A percentile compares a stretch with the other conserved stretches of the same genome.
These are phyloP conservation scores for Lasiosphaeris hirsuta DNA, from an alignment of 495 filamentous ascomycete genomes.

Conservation along the genomic window DNA sequence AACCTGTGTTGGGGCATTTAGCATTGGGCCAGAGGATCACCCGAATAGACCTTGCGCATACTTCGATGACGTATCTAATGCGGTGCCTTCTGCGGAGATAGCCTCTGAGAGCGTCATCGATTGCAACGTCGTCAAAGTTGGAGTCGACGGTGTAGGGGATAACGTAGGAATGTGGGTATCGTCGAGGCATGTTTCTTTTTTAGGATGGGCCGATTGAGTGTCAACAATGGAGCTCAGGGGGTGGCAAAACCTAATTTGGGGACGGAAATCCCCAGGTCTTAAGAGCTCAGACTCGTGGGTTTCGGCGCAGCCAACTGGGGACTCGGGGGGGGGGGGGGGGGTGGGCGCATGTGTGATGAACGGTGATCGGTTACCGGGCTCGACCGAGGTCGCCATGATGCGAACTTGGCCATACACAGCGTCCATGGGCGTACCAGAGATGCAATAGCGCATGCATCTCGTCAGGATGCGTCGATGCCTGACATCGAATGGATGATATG, in stretches of 20 bases:
- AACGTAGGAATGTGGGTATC: neutral
- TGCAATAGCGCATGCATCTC: neutral
- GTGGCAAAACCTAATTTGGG: neutral
- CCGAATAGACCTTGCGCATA: no score
- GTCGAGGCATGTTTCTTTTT: neutral
- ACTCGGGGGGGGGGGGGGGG: no score
- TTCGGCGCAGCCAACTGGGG: neutral
- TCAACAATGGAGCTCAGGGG: neutral
- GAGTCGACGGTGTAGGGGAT: conserved; percentile 2
- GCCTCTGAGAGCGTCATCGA: neutral
- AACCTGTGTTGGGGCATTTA: neutral
- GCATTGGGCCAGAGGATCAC: neutral
- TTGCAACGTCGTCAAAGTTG: neutral
- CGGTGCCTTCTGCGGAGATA: neutral
- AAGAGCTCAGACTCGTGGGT: neutral
- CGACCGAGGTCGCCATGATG: no score
- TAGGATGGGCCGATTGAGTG: neutral
- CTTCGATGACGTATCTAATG: no score
- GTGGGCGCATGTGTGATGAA: neutral
- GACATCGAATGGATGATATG: neutral
- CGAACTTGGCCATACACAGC: no score
- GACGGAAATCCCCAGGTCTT: neutral
- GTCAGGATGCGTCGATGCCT: no score
- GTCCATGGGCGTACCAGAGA: neutral
- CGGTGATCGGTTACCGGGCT: neutral